Percentiles rank a stretch among this genome's conserved stretches.
phyloP scores from a whole-genome alignment of 352 stramenopile genomes.

The Phytophthora crassamura region DNA sequence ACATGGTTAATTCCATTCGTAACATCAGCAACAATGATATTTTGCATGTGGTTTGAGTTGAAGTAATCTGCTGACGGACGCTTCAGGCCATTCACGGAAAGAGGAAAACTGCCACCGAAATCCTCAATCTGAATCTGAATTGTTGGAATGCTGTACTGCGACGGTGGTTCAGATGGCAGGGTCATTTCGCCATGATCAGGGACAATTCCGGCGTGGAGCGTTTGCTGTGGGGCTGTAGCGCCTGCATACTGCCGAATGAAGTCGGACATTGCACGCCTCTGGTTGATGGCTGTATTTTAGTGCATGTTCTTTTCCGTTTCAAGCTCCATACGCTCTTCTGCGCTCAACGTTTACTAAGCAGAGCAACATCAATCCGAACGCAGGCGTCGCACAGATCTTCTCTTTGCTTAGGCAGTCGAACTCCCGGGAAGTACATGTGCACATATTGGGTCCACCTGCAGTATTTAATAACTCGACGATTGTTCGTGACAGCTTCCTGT shows the following conservation, averaged over 20 bases:
- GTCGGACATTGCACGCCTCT: background rate
- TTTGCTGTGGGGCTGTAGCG: background rate
- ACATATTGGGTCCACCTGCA: background rate
- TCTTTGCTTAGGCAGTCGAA: background rate
- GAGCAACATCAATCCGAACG: background rate
- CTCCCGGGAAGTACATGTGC: background rate
- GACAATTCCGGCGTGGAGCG: background rate
- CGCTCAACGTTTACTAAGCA: background rate
- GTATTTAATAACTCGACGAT: background rate
- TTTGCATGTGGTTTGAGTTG: background rate
- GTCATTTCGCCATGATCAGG: background rate
- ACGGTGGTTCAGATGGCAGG: background rate
- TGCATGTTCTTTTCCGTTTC: background rate
- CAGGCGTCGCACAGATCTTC: conserved; percentile 1
- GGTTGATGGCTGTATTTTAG: background rate
- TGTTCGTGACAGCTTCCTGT: background rate
- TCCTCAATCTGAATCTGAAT: conserved; percentile 3
- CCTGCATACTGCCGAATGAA: background rate
- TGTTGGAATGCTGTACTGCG: background rate
- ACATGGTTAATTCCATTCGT: background rate
- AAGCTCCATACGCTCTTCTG: background rate
- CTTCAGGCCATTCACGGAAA: background rate
- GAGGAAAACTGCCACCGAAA: conserved; percentile 1
- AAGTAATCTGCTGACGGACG: background rate
- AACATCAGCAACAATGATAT: background rate